Base-by-base conservation (phyloP, 176 grass and related monocot genomes). In the Thalia dealbata region DNA sequence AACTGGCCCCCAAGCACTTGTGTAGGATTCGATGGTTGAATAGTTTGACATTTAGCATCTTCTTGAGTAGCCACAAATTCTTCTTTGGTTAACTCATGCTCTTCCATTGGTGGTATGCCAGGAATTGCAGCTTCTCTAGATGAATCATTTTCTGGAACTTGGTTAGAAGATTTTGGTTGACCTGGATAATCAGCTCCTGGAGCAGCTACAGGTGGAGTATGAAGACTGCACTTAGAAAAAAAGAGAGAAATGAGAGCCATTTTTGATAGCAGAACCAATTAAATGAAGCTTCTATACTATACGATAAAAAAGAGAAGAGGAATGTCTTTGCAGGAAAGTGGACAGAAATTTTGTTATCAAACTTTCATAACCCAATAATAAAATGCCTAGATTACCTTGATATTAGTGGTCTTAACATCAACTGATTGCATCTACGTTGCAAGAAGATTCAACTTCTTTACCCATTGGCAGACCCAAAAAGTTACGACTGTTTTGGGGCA, bases 151-250 rank as follows among this genome's bases (percentile, higher is more conserved):
- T 87, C 76, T 27, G 69, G 3, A 48, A 67, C 70, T 72, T 86
- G 54, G 50, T 14, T 24, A 32, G 79, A 48, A 56, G 74, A 76
- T 24, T 78, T 70, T 52, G 76, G 76, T 38, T 41, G 76, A 76
- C 75, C 62, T 23, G 44, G 6, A 45, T 73, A 73, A 59, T 71
- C 50, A 5, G 42, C 76, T 71, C 46, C 72, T 84, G 79, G 46
- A 59, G 64, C 75, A 74, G 68, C 48, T 67, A 69, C 73, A 24
- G 81, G 74, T 79, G 69, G 70, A 77, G 45, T 52, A 42, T 67
- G 44, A 76, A 76, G 44, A 72, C 88, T 91, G 88, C 61, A 82
- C 21, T 32, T 77, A 23, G 69, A 81, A n/a, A 77, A 77, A 69
- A 79, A 78, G 65, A 69, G 75, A 62, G 68, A 69, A 73, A 75